phyloP scores from a whole-genome alignment of 2,329 filamentous ascomycete genomes.

The Magnaporthales sp. region DNA sequence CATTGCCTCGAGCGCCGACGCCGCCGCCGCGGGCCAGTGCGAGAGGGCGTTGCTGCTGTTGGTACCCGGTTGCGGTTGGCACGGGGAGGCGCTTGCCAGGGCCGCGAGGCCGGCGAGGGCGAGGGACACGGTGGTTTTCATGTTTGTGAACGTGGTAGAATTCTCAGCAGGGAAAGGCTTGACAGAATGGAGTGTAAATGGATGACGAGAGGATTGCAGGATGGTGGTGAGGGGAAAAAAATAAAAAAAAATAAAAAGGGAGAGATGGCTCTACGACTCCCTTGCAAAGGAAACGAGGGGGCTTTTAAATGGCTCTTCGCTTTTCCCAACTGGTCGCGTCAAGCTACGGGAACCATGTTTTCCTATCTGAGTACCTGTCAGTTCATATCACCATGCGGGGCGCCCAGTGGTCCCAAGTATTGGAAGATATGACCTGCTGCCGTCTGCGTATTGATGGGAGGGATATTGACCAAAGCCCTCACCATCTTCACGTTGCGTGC shows the following conservation, averaged over 20 bases:
- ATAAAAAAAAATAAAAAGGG: no score
- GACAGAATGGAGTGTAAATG: neutral
- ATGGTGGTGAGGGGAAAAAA: neutral
- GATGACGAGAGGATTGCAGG: neutral
- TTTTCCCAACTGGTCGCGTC: neutral
- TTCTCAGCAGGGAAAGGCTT: neutral
- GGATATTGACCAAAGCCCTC: neutral
- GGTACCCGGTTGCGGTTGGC: neutral
- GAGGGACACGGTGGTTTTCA: neutral
- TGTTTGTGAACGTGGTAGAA: neutral
- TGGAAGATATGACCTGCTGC: neutral
- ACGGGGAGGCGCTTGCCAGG: neutral
- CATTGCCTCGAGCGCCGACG: conserved; percentile 1
- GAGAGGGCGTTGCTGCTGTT: neutral
- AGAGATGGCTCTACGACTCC: neutral
- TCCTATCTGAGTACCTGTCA: neutral
- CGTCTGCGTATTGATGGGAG: neutral
- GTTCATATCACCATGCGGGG: neutral
- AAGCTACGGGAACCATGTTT: neutral
- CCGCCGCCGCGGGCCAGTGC: neutral
- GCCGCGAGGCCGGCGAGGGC: conserved; percentile 1
- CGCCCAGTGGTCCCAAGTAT: neutral
- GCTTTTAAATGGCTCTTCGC: neutral
- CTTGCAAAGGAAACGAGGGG: neutral
- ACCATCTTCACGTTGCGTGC: neutral